Evolutionary conservation across 441 rosid species (phyloP).

Genomic region (Erodium chrysanthum): DNA sequence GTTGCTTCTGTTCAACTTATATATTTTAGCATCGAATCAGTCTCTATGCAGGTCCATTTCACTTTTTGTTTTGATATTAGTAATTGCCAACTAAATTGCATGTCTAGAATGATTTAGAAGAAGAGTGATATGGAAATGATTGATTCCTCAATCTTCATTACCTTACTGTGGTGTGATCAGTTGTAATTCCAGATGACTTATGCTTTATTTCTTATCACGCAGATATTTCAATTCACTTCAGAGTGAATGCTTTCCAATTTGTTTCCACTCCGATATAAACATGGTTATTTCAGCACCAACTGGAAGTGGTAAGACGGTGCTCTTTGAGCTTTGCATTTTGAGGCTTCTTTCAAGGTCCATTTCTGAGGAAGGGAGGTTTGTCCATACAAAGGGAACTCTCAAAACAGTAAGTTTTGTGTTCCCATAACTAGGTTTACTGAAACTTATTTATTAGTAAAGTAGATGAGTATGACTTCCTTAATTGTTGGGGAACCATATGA

Average conservation of each 20-base stretch:
- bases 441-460: not conserved
- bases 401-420: constrained; percentile 52
- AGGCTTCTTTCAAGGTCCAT: constrained; percentile 78
- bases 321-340: constrained; percentile 82
- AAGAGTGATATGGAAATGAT: not conserved
- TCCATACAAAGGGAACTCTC: constrained; percentile 67
- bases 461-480: constrained; percentile 4
- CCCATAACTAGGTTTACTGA: not conserved
- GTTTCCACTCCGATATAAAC: constrained; percentile 71
- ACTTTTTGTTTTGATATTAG: not conserved
- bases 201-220: constrained; percentile 21
- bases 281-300: constrained; percentile 97
- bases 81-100: not conserved
- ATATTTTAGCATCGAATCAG: not conserved
- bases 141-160: not conserved
- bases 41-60: not conserved
- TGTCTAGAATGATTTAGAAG: not conserved
- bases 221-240: constrained; percentile 94
- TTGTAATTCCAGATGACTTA: not conserved
- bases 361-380: constrained; percentile 45
- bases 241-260: constrained; percentile 84
- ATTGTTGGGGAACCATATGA: not conserved
- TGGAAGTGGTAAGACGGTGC: constrained; percentile 94
- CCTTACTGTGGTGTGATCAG: not conserved
- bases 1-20: not conserved